Evolutionary conservation across 345 rosid genomes (phyloP), one percentile per base, ranked within the genome.

Genomic region (Abelmoschus esculentus): DNA sequence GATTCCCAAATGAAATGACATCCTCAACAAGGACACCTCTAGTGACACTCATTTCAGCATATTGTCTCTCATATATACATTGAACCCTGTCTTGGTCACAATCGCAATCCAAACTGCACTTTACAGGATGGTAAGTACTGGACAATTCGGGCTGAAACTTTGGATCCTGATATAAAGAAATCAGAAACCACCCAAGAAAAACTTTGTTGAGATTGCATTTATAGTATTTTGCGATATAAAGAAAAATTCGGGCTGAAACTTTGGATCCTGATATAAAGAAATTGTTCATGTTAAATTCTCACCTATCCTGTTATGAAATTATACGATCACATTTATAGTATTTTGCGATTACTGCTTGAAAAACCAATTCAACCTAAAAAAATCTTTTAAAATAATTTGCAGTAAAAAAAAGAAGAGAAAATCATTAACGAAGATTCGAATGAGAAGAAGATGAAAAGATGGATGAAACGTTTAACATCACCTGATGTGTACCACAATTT

Each of bases 1-100:
- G 83, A 72, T 86, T 90, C 19, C 97, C 96, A 72, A 95, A 91
- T 3, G 96, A 95, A 18, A 95, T 71, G 7, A 88, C 60, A 75
- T 95, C 99, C 72, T 88, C 86, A 18, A 87, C 92, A 26, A 95
- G 93, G 10, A 89, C 89, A 61, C 99, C 99, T 49, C 88, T 95
- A 75, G 96, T 95, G 68, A 85, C 76, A 66, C 99, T 95, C 86
- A 88, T 83, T 70, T 95, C 97, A 36, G 96, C 97, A 65, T 91
- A 91, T 55, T 88, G 91, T 66, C 93, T 86, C 83, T 88, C 99
- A 26, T 95, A 95, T 52, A 87, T 76, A 61, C 96, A 95, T 70
- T 86, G 86, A 22, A 10, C 83, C 77, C 73, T 87, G 12, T 82
- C 73, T 29, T 75, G 69, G 32, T 91, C 96, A 67, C 96, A 95